A percentile compares a stretch with the other conserved stretches of the same genome.
Evolutionary conservation across 2,329 filamentous ascomycete genomes (phyloP).

Genomic region (Penicillium sp.): DNA sequence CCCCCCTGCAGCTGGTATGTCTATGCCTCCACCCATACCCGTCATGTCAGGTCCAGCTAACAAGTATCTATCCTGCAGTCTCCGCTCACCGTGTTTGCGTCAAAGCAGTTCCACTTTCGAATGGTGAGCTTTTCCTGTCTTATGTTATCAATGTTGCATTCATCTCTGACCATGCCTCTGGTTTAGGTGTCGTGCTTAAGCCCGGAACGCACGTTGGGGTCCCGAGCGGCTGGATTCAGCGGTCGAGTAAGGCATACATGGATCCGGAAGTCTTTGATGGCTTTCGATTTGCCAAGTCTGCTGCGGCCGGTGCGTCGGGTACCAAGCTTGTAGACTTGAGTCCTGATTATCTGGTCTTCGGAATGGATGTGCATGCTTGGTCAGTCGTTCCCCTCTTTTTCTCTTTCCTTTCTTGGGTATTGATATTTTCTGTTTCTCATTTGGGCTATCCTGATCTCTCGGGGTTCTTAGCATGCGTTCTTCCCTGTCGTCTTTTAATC

Average conservation of each 20-base stretch:
- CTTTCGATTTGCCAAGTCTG: constrained; percentile 20
- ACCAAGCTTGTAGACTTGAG: constrained; percentile 19
- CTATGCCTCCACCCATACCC: constrained; percentile 1
- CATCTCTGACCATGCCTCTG: neutral
- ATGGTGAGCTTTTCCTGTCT: constrained; percentile 11
- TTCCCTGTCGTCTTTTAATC: constrained; percentile 10
- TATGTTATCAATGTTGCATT: neutral
- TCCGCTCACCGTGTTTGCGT: constrained; percentile 24
- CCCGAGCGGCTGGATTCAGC: constrained; percentile 19
- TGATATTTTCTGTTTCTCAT: neutral
- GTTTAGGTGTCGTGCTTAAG: constrained; percentile 17
- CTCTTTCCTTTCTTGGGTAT: neutral
- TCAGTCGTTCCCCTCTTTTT: constrained; percentile 4
- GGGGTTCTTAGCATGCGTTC: neutral
- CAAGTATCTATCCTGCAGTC: constrained; percentile 8
- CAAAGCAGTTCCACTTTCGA: constrained; percentile 15
- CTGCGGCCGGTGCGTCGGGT: constrained; percentile 14
- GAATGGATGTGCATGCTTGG: constrained; percentile 24
- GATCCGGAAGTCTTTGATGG: constrained; percentile 21
- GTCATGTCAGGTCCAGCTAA: constrained; percentile 1
- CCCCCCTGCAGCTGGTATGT: constrained; percentile 23
- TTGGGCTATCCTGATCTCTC: neutral
- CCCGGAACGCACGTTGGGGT: constrained; percentile 22
- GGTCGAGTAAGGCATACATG: constrained; percentile 11
- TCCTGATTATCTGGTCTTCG: constrained; percentile 25